Conservation (phyloP, 2,329 filamentous ascomycete genomes). For the Alternaria brassicae region DNA sequence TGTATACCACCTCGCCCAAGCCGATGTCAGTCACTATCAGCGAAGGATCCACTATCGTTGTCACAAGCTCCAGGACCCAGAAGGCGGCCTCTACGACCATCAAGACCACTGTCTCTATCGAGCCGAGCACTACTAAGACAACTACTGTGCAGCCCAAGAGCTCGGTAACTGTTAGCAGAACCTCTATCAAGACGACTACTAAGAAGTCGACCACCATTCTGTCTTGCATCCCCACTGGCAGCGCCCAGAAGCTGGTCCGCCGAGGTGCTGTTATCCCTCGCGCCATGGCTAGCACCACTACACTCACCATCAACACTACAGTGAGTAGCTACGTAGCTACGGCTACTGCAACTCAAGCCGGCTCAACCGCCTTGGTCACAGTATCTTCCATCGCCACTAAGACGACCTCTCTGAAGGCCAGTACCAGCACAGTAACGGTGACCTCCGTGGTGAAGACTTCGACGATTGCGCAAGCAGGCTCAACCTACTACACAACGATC, state of each 20-base stretch:
- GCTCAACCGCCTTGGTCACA: slow-evolving; percentile 23
- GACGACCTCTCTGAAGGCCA: slow-evolving; percentile 20
- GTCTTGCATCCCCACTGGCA: slow-evolving; percentile 36
- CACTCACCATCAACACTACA: slow-evolving; percentile 33
- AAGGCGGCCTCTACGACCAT: slow-evolving; percentile 22
- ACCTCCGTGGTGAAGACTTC: slow-evolving; percentile 30
- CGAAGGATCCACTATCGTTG: slow-evolving; percentile 22
- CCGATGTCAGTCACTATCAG: slow-evolving; percentile 35
- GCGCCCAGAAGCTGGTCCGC: slow-evolving; percentile 17
- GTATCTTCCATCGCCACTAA: slow-evolving; percentile 16
- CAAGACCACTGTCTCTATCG: slow-evolving; percentile 17
- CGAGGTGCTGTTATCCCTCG: slow-evolving; percentile 26
- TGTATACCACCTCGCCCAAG: slow-evolving; percentile 33
- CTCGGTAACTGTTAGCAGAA: slow-evolving; percentile 25
- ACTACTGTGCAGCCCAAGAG: slow-evolving; percentile 29
- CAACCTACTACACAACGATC: slow-evolving; percentile 24
- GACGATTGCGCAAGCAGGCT: slow-evolving; percentile 34
- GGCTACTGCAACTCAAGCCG: slow-evolving; percentile 17
- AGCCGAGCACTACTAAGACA: slow-evolving; percentile 32
- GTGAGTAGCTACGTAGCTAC: slow-evolving; percentile 33
- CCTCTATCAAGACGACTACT: slow-evolving; percentile 36
- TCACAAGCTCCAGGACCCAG: slow-evolving; percentile 24
- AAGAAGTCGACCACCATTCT: slow-evolving; percentile 39
- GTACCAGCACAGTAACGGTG: slow-evolving; percentile 27
- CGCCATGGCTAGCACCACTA: slow-evolving; percentile 25